Percentiles rank a stretch among this genome's conserved stretches.
Conservation (phyloP, 768 basidiomycete genomes). For the Tulasnella sp. region DNA sequence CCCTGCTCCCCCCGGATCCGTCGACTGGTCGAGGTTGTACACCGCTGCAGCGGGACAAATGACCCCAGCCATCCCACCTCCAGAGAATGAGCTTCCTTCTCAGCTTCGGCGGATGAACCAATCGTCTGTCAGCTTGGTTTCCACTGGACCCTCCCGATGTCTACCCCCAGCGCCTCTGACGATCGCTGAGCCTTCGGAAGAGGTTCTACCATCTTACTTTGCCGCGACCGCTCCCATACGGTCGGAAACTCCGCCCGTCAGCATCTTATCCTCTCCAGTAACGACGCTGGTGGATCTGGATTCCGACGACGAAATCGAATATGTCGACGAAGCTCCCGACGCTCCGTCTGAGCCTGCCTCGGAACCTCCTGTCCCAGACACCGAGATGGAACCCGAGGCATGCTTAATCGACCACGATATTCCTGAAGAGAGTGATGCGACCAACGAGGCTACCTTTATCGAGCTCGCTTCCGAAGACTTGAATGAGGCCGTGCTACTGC, state of each 20-base stretch:
- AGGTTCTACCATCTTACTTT: background rate
- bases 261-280: background rate
- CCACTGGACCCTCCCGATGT: background rate
- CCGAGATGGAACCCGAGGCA: too few species aligned
- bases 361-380: too few species aligned
- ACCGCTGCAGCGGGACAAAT: background rate
- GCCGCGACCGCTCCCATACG: background rate
- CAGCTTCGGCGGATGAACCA: background rate
- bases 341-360: too few species aligned
- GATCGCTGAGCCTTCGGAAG: background rate
- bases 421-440: too few species aligned
- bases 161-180: background rate
- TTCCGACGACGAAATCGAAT: background rate
- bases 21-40: slow-evolving; percentile 10
- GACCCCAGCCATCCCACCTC: background rate
- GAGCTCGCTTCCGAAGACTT: too few species aligned
- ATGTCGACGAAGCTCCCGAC: background rate
- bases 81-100: background rate
- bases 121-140: background rate
- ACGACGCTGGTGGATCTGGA: background rate
- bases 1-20: background rate
- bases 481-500: background rate
- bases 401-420: too few species aligned
- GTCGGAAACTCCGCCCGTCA: background rate
- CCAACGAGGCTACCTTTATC: too few species aligned